Conservation (phyloP, 768 basidiomycete species). For the Tremella yokohamensis region DNA sequence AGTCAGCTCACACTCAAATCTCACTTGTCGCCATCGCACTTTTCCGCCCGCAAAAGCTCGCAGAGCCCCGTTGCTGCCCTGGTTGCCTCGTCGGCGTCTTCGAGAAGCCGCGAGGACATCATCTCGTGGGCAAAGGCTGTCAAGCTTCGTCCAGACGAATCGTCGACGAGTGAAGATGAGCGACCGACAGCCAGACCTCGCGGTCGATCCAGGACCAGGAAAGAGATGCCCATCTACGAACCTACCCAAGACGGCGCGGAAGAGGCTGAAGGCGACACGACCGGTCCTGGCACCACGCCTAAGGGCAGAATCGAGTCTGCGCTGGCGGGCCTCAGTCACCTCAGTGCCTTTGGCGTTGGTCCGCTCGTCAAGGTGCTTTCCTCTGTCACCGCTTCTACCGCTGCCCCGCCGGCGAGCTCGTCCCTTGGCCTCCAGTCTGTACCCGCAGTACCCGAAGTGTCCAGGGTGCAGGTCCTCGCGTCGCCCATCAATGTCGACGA, state of each 20-base stretch:
- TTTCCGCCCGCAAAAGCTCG: conserved; percentile 13
- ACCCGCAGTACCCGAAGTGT: conserved; percentile 26
- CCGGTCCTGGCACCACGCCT: conserved; percentile 31
- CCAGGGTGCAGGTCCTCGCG: conserved; percentile 28
- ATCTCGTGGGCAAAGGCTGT: conserved; percentile 41
- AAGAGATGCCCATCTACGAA: conserved; percentile 17
- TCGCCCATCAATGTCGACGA: conserved; percentile 15
- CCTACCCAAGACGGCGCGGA: conserved; percentile 16
- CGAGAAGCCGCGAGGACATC: conserved; percentile 43
- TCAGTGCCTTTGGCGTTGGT: conserved; percentile 23
- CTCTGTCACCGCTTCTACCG: conserved; percentile 17
- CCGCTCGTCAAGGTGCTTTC: conserved; percentile 42
- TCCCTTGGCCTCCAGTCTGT: conserved; percentile 29
- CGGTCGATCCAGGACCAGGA: conserved; percentile 26
- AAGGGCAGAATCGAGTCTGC: conserved; percentile 37
- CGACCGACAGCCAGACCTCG: conserved; percentile 5
- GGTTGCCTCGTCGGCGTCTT: conserved; percentile 40
- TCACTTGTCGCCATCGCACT: conserved; percentile 6
- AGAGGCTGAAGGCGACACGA: conserved; percentile 1
- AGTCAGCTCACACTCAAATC: not conserved
- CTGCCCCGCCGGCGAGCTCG: conserved; percentile 1
- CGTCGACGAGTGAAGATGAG: conserved; percentile 7
- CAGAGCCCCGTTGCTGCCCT: conserved; percentile 37
- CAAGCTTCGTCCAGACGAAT: conserved; percentile 12
- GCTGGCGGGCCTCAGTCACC: conserved; percentile 25